These are phyloP conservation scores for Tilletiopsis washingtonensis DNA, from an alignment of 1,284 basidiomycete genomes.

Conservation along the genomic window DNA sequence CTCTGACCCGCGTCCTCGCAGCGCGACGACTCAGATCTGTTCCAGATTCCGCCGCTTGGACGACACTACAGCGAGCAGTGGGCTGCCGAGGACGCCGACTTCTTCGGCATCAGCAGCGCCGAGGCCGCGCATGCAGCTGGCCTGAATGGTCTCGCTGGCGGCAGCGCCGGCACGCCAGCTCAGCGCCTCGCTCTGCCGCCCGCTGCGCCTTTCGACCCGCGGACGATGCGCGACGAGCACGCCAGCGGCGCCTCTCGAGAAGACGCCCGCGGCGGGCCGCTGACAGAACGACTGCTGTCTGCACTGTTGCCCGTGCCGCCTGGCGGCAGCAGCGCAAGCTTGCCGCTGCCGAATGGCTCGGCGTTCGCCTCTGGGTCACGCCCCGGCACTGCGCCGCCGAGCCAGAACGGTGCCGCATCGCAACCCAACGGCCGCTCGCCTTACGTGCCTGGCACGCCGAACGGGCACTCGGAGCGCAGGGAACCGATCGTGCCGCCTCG, in stretches of 20 bases:
- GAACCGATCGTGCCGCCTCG: too few species aligned
- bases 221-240: conserved; percentile 30
- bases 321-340: too few species aligned
- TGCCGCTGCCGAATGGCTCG: too few species aligned
- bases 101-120: not conserved
- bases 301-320: conserved; percentile 22
- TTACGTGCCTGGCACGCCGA: too few species aligned
- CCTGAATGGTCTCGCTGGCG: not conserved
- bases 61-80: conserved; percentile 80
- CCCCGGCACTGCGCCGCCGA: too few species aligned
- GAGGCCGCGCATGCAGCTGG: not conserved
- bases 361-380: too few species aligned
- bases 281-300: conserved; percentile 32
- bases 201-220: conserved; percentile 21
- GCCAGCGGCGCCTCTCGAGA: conserved; percentile 17
- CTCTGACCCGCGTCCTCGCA: too few species aligned
- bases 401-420: too few species aligned
- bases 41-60: conserved; percentile 75
- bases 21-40: conserved; percentile 74
- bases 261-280: conserved; percentile 33
- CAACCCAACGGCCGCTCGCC: too few species aligned
- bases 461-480: too few species aligned
- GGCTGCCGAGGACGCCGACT: conserved; percentile 72
- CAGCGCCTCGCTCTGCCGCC: conserved; percentile 18
- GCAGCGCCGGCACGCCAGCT: not conserved